phyloP scores from a whole-genome alignment of 768 basidiomycete species.

The Boletus vermiculosoides region DNA sequence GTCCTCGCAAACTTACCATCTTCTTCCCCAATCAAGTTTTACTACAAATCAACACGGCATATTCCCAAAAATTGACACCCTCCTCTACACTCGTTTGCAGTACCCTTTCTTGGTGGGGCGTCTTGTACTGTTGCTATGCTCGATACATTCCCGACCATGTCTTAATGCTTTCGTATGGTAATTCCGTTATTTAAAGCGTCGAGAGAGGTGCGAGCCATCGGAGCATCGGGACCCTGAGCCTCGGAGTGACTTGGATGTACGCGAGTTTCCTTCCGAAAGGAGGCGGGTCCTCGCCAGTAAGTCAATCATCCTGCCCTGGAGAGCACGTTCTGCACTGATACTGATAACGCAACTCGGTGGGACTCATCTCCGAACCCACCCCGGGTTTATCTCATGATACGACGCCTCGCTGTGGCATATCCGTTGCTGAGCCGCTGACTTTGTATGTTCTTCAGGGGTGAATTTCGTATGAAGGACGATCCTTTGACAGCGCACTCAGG shows the following conservation, averaged over 20 bases:
- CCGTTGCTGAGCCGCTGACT: conserved; percentile 2
- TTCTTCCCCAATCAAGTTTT: conserved; percentile 13
- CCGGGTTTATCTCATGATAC: conserved; percentile 10
- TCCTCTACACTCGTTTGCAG: conserved; percentile 30
- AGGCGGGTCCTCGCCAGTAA: conserved; percentile 3
- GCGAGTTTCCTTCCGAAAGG: conserved; percentile 5
- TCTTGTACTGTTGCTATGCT: conserved; percentile 37
- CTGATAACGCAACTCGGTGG: conserved; percentile 4
- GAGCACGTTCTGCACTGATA: background rate
- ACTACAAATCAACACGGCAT: conserved; percentile 22
- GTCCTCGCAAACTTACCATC: conserved; percentile 18
- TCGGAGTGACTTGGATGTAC: conserved; percentile 8
- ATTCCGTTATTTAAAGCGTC: conserved; percentile 28
- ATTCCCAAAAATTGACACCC: conserved; percentile 27
- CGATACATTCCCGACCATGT: conserved; percentile 34
- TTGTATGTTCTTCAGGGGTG: conserved; percentile 10
- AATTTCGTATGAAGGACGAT: background rate
- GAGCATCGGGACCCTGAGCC: conserved; percentile 7
- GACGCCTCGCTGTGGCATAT: conserved; percentile 10
- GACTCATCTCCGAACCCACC: conserved; percentile 9
- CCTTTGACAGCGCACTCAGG: background rate
- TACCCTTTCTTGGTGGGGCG: conserved; percentile 26
- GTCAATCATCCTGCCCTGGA: conserved; percentile 12
- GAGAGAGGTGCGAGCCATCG: conserved; percentile 9
- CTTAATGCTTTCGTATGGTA: conserved; percentile 38